Conservation (phyloP, 73 alveolate genomes). For the Blepharisma japonicum region DNA sequence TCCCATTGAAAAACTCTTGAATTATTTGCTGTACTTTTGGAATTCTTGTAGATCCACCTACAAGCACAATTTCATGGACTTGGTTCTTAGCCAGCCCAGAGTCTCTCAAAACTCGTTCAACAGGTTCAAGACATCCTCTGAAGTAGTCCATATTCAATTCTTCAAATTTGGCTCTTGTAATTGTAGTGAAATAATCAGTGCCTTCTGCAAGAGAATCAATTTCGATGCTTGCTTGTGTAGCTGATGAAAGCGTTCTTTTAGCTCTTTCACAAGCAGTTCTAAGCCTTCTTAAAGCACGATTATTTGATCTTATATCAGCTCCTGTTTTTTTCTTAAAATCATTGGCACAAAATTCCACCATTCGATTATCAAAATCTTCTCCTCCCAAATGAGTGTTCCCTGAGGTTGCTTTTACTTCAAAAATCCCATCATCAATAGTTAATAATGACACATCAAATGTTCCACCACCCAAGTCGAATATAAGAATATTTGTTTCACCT, state of each 20-base stretch:
- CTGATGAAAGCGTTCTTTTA: constrained; percentile 78
- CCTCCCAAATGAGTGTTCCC: constrained; percentile 97
- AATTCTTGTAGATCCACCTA: constrained; percentile 85
- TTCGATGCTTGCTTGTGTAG: constrained; percentile 84
- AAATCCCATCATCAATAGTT: constrained; percentile 83
- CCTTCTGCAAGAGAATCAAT: constrained; percentile 79
- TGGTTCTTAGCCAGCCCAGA: constrained; percentile 57
- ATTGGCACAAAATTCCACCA: constrained; percentile 66
- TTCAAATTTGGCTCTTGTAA: constrained; percentile 58
- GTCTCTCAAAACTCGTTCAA: constrained; percentile 61
- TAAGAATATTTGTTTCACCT: constrained; percentile 79
- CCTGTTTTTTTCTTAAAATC: constrained; percentile 76
- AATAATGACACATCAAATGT: constrained; percentile 81
- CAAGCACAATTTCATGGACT: constrained; percentile 72
- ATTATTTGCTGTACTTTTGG: constrained; percentile 64
- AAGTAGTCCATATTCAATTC: constrained; percentile 66
- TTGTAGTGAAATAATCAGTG: constrained; percentile 59
- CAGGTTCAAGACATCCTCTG: constrained; percentile 69
- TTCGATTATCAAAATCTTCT: constrained; percentile 89
- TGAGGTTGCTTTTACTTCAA: constrained; percentile 86
- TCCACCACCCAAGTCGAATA: constrained; percentile 85
- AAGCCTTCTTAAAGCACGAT: constrained; percentile 87
- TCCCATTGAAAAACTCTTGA: constrained; percentile 89
- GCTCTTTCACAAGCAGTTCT: constrained; percentile 96
- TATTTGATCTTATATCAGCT: constrained; percentile 67